These are phyloP conservation scores for Dryadomyces quercus-mongolicae DNA, from an alignment of 2,329 filamentous ascomycete genomes.

Conservation along the genomic window DNA sequence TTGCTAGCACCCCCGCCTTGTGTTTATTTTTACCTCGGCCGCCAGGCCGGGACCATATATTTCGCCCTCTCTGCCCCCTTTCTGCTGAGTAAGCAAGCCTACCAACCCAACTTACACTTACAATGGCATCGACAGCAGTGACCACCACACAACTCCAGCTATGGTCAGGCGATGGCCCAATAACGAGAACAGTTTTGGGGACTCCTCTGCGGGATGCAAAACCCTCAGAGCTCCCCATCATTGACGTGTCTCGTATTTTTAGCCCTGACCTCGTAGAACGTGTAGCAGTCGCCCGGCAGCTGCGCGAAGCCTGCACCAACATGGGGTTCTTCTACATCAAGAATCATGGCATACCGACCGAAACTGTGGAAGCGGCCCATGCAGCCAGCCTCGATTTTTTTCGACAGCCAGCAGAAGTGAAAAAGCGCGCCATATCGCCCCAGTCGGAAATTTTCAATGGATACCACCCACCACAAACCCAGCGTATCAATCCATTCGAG, in stretches of 20 bases:
- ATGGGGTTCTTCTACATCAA: slow-evolving; percentile 44
- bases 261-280: neutral
- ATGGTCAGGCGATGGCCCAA: slow-evolving; percentile 21
- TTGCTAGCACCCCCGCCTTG: too few relatives aligned
- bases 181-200: slow-evolving; percentile 22
- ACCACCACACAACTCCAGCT: slow-evolving; percentile 1
- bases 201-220: slow-evolving; percentile 13
- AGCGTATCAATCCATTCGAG: slow-evolving; percentile 38
- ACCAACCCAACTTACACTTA: too few relatives aligned
- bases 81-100: too few relatives aligned
- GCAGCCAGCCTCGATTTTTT: slow-evolving; percentile 28
- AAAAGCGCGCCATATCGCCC: slow-evolving; percentile 22
- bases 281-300: neutral
- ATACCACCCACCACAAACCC: slow-evolving; percentile 39
- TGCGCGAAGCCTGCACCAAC: slow-evolving; percentile 29
- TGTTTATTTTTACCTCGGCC: too few relatives aligned
- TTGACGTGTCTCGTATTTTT: slow-evolving; percentile 7
- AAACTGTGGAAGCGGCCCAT: slow-evolving; percentile 18
- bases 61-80: neutral
- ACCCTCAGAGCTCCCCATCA: slow-evolving; percentile 8
- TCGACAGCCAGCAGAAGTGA: slow-evolving; percentile 26
- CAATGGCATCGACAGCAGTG: neutral
- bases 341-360: neutral
- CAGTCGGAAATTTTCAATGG: slow-evolving; percentile 49
- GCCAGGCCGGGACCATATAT: neutral